These are phyloP conservation scores for Gonapodya sp. DNA, from an alignment of 192 early-diverging fungal species.

Conservation along the genomic window DNA sequence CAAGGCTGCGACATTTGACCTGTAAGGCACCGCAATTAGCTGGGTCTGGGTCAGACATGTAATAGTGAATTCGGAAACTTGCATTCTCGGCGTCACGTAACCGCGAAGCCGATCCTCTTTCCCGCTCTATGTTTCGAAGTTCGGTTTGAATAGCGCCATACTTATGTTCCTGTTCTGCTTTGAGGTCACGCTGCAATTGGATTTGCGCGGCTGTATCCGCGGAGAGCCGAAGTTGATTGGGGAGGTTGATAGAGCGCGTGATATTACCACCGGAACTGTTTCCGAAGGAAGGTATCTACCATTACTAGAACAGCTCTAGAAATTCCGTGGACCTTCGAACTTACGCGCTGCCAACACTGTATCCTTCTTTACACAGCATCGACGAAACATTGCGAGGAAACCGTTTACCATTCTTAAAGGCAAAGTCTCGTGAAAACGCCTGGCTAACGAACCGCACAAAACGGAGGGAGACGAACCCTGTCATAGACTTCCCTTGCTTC, in stretches of 20 bases:
- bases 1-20: background rate
- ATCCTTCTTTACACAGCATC: background rate
- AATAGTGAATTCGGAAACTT: background rate
- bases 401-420: background rate
- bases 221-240: background rate
- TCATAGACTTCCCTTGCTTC: background rate
- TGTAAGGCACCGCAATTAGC: background rate
- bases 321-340: background rate
- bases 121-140: background rate
- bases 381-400: background rate
- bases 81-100: background rate
- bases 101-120: background rate
- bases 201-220: background rate
- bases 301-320: background rate
- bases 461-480: too few species aligned
- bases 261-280: background rate
- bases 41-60: background rate
- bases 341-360: constrained; percentile 5
- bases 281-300: background rate
- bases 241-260: background rate
- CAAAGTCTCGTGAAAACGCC: background rate
- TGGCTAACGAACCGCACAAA: background rate
- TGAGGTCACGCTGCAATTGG: background rate
- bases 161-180: background rate
- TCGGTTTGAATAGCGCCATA: background rate